phyloP scores from a whole-genome alignment of 768 basidiomycete genomes.

The Panaeolus cyanescens region DNA sequence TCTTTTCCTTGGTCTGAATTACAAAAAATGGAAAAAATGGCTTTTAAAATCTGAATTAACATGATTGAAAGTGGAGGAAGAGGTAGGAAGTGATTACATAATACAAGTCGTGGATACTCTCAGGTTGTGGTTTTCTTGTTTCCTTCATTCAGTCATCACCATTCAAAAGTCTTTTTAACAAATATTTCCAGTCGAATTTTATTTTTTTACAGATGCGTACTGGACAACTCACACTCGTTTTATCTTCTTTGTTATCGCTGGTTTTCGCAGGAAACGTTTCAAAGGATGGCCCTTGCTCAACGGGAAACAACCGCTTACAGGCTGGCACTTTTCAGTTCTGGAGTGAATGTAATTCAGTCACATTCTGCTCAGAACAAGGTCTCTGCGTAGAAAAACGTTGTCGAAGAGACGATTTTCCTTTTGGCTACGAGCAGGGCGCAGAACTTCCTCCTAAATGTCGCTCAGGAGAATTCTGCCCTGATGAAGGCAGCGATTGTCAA shows the following conservation, averaged over 20 bases:
- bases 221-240: constrained; percentile 53
- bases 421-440: constrained; percentile 54
- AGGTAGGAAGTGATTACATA: neutral
- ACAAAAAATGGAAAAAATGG: constrained; percentile 30
- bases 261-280: constrained; percentile 49
- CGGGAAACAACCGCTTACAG: constrained; percentile 66
- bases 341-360: constrained; percentile 73
- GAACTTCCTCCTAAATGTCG: constrained; percentile 63
- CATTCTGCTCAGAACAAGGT: constrained; percentile 58
- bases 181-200: too few species aligned
- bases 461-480: constrained; percentile 75
- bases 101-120: neutral
- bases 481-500: constrained; percentile 77
- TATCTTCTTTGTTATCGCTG: constrained; percentile 40
- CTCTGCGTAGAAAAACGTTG: constrained; percentile 70
- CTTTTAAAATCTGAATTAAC: constrained; percentile 29
- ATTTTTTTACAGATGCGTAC: constrained; percentile 27
- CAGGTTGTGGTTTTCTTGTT: neutral
- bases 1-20: constrained; percentile 10
- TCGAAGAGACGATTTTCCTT: constrained; percentile 76
- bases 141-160: constrained; percentile 10
- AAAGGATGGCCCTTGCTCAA: constrained; percentile 50
- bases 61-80: constrained; percentile 13
- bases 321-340: constrained; percentile 79
- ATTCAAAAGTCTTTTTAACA: neutral